Conservation (phyloP, 495 filamentous ascomycete species). For the Lophium mytilinum region DNA sequence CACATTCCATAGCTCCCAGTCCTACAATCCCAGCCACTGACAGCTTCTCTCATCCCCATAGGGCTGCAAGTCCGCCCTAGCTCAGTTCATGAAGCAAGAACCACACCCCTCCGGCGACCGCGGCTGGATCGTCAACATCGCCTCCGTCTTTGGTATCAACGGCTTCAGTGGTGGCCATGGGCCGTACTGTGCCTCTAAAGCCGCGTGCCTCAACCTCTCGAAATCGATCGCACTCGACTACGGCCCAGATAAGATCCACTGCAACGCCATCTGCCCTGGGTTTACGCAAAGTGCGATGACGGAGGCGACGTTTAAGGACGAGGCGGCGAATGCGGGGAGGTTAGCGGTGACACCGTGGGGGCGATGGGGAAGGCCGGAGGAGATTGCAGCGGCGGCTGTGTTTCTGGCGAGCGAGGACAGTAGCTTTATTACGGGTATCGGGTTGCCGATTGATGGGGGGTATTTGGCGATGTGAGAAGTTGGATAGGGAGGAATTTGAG, state of each 20-base stretch:
- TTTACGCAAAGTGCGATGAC: conserved; percentile 34
- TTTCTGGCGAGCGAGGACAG: conserved; percentile 23
- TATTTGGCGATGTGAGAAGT: neutral
- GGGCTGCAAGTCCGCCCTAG: conserved; percentile 42
- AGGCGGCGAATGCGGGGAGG: neutral
- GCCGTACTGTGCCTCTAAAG: conserved; percentile 45
- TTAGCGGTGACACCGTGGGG: conserved; percentile 10
- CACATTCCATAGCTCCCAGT: too few species aligned
- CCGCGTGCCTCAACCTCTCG: conserved; percentile 41
- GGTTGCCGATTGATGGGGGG: conserved; percentile 23
- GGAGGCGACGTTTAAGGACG: neutral
- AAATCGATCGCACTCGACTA: conserved; percentile 45
- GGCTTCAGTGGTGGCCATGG: conserved; percentile 6
- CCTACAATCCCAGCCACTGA: too few species aligned
- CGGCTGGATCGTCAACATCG: conserved; percentile 50
- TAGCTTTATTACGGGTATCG: conserved; percentile 13
- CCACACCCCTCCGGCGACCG: conserved; percentile 35
- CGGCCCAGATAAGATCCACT: conserved; percentile 41
- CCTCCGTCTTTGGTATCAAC: conserved; percentile 41
- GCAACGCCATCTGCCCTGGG: conserved; percentile 47
- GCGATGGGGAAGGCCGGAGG: conserved; percentile 14
- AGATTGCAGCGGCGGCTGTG: conserved; percentile 19
- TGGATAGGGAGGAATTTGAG: too few species aligned
- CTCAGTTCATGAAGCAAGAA: conserved; percentile 44
- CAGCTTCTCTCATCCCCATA: too few species aligned